Conservation (phyloP, 1,284 basidiomycete genomes). For the Rhodotorula sp. region DNA sequence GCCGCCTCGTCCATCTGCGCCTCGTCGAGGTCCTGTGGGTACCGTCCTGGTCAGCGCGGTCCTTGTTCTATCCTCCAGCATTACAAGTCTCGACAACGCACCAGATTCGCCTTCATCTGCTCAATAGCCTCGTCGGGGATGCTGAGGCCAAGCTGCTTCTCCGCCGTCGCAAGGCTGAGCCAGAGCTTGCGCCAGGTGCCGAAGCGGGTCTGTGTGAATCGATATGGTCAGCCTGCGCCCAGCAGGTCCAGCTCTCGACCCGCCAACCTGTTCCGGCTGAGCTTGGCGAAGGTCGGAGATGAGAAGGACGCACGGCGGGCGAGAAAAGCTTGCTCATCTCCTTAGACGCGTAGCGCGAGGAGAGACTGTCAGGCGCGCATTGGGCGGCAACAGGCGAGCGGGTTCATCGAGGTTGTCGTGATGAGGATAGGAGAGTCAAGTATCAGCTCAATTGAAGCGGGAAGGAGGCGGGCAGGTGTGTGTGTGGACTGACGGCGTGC, state of each 20-base stretch:
- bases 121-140: constrained; percentile 87
- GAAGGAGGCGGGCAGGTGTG: not conserved
- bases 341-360: constrained; percentile 95
- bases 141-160: constrained; percentile 89
- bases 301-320: constrained; percentile 59
- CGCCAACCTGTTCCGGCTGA: not conserved
- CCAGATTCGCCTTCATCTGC: constrained; percentile 90
- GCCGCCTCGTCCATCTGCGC: constrained; percentile 91
- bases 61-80: no score
- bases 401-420: not conserved
- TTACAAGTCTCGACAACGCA: constrained; percentile 44
- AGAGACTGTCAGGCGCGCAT: constrained; percentile 33
- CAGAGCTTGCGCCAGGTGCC: constrained; percentile 95
- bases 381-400: not conserved
- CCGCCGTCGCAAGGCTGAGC: constrained; percentile 93
- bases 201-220: constrained; percentile 74
- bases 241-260: not conserved
- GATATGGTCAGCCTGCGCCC: no score
- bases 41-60: not conserved
- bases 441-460: not conserved
- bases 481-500: constrained; percentile 41
- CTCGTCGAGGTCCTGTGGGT: constrained; percentile 67
- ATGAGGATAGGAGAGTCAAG: not conserved
- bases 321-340: constrained; percentile 98
- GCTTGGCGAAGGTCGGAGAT: not conserved